A percentile compares a stretch with the other conserved stretches of the same genome.
Conservation (phyloP, 2,329 filamentous ascomycete species). For the Cyclaneusma minus region DNA sequence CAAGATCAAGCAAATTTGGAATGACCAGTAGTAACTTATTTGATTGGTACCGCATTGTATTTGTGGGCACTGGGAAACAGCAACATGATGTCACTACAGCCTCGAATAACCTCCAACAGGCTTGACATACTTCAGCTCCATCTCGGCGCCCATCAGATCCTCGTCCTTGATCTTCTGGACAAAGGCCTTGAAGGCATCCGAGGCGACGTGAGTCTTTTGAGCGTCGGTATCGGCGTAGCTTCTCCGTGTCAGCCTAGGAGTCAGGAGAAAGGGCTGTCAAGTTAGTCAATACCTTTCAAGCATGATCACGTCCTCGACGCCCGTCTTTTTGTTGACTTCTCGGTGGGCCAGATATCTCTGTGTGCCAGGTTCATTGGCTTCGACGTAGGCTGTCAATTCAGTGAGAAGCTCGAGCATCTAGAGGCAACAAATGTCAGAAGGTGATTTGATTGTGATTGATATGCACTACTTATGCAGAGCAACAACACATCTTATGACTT, state of each 20-base stretch:
- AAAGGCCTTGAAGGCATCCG: conserved; percentile 10
- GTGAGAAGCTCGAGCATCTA: conserved; percentile 14
- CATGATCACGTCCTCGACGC: conserved; percentile 14
- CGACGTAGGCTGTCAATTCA: conserved; percentile 8
- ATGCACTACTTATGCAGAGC: not conserved
- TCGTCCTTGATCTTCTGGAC: conserved; percentile 11
- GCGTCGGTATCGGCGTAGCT: conserved; percentile 16
- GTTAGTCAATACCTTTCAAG: conserved; percentile 13
- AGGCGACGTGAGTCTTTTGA: conserved; percentile 9
- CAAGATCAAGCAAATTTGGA: no score
- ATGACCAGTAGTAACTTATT: no score
- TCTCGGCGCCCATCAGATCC: conserved; percentile 9
- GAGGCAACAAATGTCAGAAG: not conserved
- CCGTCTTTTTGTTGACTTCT: conserved; percentile 12
- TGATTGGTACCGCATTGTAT: no score
- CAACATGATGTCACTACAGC: no score
- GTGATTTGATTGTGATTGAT: not conserved
- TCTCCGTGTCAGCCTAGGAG: not conserved
- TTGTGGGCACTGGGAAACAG: no score
- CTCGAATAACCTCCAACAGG: conserved; percentile 12
- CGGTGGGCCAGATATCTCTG: conserved; percentile 13
- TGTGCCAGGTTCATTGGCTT: conserved; percentile 14
- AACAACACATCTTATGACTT: conserved; percentile 2
- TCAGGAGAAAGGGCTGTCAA: not conserved
- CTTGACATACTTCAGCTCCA: conserved; percentile 14